Percentiles rank a stretch among this genome's conserved stretches.
Conservation (phyloP, 2,329 filamentous ascomycete genomes). For the Zymoseptoria crescenta region DNA sequence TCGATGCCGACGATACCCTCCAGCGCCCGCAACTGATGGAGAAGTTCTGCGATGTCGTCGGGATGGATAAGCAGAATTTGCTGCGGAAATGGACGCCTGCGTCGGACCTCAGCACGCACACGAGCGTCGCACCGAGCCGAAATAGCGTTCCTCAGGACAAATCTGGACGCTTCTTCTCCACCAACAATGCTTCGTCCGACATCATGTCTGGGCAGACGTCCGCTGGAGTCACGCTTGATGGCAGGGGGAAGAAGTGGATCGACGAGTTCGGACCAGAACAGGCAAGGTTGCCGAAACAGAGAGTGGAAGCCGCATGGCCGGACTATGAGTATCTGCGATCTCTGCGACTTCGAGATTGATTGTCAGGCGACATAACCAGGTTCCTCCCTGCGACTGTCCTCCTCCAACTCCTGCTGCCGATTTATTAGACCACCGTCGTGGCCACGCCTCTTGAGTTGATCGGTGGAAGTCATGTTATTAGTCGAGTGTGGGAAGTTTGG, state of each 20-base stretch:
- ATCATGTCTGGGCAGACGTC: conserved; percentile 1
- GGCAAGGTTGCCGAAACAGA: not conserved
- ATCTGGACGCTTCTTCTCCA: not conserved
- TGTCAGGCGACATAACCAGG: no score
- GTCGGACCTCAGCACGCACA: not conserved
- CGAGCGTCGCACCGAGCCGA: not conserved
- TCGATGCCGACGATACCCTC: conserved; percentile 8
- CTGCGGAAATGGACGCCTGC: conserved; percentile 1
- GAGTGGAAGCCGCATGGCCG: conserved; percentile 4
- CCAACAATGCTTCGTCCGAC: not conserved
- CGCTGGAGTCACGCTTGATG: not conserved
- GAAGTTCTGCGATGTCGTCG: conserved; percentile 2
- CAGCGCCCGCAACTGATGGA: not conserved
- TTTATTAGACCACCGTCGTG: no score
- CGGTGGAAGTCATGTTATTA: no score
- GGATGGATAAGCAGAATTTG: not conserved
- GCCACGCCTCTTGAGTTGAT: no score
- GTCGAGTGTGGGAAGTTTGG: no score
- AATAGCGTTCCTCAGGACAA: not conserved
- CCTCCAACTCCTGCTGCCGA: no score
- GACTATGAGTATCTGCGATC: conserved; percentile 5
- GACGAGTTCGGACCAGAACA: conserved; percentile 1
- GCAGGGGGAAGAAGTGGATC: not conserved
- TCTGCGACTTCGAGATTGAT: not conserved
- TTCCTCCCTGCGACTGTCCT: no score